Percentiles rank a stretch among this genome's conserved stretches.
These are phyloP conservation scores for Paramecium sonneborni DNA, from an alignment of 73 alveolate species.

Conservation along the genomic window DNA sequence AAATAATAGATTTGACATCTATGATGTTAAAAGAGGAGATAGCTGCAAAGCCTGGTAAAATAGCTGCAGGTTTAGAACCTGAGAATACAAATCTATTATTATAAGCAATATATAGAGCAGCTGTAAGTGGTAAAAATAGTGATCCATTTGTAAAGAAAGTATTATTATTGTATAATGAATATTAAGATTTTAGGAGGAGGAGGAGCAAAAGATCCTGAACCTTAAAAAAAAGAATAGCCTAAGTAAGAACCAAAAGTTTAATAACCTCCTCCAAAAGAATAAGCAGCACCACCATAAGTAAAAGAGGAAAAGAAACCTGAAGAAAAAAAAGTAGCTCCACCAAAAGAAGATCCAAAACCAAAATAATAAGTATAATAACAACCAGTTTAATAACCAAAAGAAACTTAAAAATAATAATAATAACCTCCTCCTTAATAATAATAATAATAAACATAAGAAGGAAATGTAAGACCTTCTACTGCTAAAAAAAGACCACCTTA, in stretches of 20 bases:
- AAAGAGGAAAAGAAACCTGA: conserved; percentile 47
- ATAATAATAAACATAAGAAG: background rate
- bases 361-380: conserved; percentile 35
- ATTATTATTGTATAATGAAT: background rate
- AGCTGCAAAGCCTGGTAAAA: conserved; percentile 84
- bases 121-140: conserved; percentile 71
- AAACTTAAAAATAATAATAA: background rate
- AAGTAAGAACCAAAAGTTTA: background rate
- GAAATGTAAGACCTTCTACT: conserved; percentile 48
- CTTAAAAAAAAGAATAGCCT: conserved; percentile 39
- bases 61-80: conserved; percentile 95
- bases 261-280: conserved; percentile 49
- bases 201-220: conserved; percentile 56
- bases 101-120: conserved; percentile 77
- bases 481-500: conserved; percentile 60
- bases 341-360: conserved; percentile 54
- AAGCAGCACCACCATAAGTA: conserved; percentile 57
- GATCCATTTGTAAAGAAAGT: conserved; percentile 61
- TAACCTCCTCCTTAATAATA: background rate
- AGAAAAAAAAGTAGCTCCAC: conserved; percentile 9
- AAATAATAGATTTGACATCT: conserved; percentile 74
- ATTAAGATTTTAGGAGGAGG: conserved; percentile 46
- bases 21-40: conserved; percentile 74
- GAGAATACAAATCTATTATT: conserved; percentile 86
- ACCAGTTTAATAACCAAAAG: conserved; percentile 12